Percentiles rank a stretch among this genome's conserved stretches.
Conservation (phyloP, 306 rosid species). For the Cicer bijugum region DNA sequence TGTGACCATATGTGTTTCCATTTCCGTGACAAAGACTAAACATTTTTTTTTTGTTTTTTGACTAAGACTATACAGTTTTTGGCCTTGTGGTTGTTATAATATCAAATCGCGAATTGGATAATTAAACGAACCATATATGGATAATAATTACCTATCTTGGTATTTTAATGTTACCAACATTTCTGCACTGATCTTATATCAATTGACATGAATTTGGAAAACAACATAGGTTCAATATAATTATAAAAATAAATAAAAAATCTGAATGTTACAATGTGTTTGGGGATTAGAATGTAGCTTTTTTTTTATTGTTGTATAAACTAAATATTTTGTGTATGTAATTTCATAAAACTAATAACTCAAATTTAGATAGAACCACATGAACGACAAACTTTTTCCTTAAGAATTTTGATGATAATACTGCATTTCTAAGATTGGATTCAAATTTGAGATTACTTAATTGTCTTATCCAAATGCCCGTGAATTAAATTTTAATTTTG, state of each 20-base stretch:
- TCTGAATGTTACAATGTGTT: too few species aligned
- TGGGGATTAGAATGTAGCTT: not conserved
- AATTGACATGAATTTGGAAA: conserved; percentile 1
- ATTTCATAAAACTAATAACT: too few species aligned
- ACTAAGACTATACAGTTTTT: conserved; percentile 49
- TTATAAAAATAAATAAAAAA: too few species aligned
- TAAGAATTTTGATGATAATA: too few species aligned
- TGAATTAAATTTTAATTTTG: too few species aligned
- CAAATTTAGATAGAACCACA: too few species aligned
- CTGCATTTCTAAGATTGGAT: too few species aligned
- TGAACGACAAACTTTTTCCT: too few species aligned
- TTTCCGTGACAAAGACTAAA: conserved; percentile 51
- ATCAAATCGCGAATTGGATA: conserved; percentile 43
- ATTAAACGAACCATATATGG: conserved; percentile 5
- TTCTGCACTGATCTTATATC: too few species aligned
- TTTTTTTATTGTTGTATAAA: not conserved
- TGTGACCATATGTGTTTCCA: conserved; percentile 54
- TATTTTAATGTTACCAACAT: not conserved
- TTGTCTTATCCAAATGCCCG: too few species aligned
- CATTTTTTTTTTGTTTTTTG: conserved; percentile 34
- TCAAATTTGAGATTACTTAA: too few species aligned
- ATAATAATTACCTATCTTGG: not conserved
- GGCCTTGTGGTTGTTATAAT: conserved; percentile 43
- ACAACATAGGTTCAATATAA: not conserved
- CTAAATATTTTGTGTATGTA: too few species aligned